A percentile compares a stretch with the other conserved stretches of the same genome.
Conservation (phyloP, 2,329 filamentous ascomycete species). For the Penicillium sp. region DNA sequence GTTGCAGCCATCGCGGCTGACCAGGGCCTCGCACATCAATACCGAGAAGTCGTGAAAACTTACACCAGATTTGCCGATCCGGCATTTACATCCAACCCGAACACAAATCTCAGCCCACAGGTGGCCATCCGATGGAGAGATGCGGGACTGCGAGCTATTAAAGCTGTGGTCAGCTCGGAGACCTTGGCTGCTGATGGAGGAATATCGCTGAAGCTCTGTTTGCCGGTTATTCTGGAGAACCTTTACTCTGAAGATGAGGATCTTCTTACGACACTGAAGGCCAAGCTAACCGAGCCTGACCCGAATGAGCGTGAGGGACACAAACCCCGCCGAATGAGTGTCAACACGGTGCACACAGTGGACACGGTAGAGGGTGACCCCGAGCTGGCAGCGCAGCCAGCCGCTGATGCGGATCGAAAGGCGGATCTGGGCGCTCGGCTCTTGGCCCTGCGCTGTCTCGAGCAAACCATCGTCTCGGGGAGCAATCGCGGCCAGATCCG, state of each 20-base stretch:
- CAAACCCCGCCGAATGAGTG: conserved; percentile 68
- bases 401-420: conserved; percentile 81
- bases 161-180: conserved; percentile 75
- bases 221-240: conserved; percentile 85
- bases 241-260: conserved; percentile 64
- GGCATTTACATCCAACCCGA: conserved; percentile 45
- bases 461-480: conserved; percentile 73
- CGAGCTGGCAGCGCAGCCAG: conserved; percentile 67
- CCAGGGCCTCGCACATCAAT: conserved; percentile 75
- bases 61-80: conserved; percentile 80
- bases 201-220: conserved; percentile 71
- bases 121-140: conserved; percentile 75
- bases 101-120: conserved; percentile 63
- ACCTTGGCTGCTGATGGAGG: conserved; percentile 71
- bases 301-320: conserved; percentile 64
- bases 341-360: conserved; percentile 70
- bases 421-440: conserved; percentile 86
- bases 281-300: conserved; percentile 66
- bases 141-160: conserved; percentile 72
- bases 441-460: conserved; percentile 79
- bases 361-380: conserved; percentile 68
- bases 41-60: conserved; percentile 73
- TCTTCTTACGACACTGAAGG: conserved; percentile 65
- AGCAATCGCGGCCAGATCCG: conserved; percentile 81
- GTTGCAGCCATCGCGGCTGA: conserved; percentile 81